These are phyloP conservation scores for Chrysosporium queenslandicum DNA, from an alignment of 2,329 filamentous ascomycete species.

Conservation along the genomic window DNA sequence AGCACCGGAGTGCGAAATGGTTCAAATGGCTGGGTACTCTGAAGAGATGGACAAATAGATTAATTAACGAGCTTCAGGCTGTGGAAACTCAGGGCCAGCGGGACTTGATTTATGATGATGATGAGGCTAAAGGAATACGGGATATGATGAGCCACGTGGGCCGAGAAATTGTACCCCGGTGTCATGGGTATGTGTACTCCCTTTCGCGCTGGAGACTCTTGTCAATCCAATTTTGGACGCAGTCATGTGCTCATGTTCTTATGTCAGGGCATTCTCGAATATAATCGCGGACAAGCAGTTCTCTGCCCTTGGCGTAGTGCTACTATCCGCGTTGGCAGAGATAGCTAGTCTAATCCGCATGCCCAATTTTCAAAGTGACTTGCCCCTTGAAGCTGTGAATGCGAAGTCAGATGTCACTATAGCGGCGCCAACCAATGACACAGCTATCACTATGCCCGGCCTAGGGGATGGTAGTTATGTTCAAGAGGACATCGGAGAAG, in stretches of 20 bases:
- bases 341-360: slow-evolving; percentile 31
- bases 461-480: too few species aligned
- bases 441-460: not conserved
- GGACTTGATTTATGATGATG: slow-evolving; percentile 36
- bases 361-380: not conserved
- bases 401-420: not conserved
- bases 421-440: not conserved
- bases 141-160: slow-evolving; percentile 24
- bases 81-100: slow-evolving; percentile 32
- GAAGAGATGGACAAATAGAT: slow-evolving; percentile 52
- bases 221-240: too few species aligned
- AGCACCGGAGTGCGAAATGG: slow-evolving; percentile 74
- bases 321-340: slow-evolving; percentile 55
- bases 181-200: slow-evolving; percentile 26
- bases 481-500: slow-evolving; percentile 13
- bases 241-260: not conserved
- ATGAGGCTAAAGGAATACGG: slow-evolving; percentile 28
- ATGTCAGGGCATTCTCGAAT: slow-evolving; percentile 50
- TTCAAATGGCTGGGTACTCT: slow-evolving; percentile 65
- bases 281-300: slow-evolving; percentile 63
- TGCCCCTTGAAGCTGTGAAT: not conserved
- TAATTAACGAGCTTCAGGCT: slow-evolving; percentile 41
- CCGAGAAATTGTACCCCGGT: slow-evolving; percentile 31
- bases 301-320: slow-evolving; percentile 58
- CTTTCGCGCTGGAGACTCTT: not conserved